Percentiles rank a stretch among this genome's conserved stretches.
These are phyloP conservation scores for Hydrangea macrophylla DNA, from an alignment of 148 eudicot genomes.

Conservation along the genomic window DNA sequence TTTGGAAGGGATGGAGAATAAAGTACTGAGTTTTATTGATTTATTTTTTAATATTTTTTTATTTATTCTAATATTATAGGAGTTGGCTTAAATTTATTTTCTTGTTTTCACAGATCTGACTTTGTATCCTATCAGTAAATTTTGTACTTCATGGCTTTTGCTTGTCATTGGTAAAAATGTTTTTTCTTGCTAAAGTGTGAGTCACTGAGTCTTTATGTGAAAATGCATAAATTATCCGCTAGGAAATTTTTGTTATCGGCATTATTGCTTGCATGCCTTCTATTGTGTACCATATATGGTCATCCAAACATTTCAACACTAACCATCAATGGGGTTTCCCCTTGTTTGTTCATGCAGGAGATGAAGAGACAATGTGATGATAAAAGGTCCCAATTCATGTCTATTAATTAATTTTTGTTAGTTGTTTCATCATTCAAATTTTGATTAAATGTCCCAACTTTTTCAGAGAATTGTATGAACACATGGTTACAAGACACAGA, in stretches of 20 bases:
- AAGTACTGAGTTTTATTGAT: too few species aligned
- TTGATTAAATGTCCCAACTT: conserved; percentile 11
- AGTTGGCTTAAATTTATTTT: too few species aligned
- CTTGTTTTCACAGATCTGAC: too few species aligned
- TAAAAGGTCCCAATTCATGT: conserved; percentile 48
- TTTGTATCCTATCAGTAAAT: too few species aligned
- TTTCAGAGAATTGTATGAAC: conserved; percentile 62
- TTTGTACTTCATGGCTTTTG: background rate
- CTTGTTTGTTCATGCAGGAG: conserved; percentile 48
- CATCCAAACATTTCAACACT: background rate
- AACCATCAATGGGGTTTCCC: background rate
- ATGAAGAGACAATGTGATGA: conserved; percentile 83
- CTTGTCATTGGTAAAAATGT: background rate
- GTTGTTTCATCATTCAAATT: background rate
- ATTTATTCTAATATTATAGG: too few species aligned
- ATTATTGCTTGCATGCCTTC: conserved; percentile 10
- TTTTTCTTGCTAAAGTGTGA: background rate
- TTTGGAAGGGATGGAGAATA: too few species aligned
- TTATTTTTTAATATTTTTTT: too few species aligned
- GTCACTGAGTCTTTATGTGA: too few species aligned
- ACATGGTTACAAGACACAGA: conserved; percentile 49
- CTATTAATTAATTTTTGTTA: background rate
- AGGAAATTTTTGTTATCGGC: background rate
- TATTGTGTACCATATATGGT: background rate
- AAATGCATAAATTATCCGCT: background rate